Percentiles rank a stretch among this genome's conserved stretches.
These are phyloP conservation scores for Pezicula radicicola DNA, from an alignment of 2,329 filamentous ascomycete species.

Conservation along the genomic window DNA sequence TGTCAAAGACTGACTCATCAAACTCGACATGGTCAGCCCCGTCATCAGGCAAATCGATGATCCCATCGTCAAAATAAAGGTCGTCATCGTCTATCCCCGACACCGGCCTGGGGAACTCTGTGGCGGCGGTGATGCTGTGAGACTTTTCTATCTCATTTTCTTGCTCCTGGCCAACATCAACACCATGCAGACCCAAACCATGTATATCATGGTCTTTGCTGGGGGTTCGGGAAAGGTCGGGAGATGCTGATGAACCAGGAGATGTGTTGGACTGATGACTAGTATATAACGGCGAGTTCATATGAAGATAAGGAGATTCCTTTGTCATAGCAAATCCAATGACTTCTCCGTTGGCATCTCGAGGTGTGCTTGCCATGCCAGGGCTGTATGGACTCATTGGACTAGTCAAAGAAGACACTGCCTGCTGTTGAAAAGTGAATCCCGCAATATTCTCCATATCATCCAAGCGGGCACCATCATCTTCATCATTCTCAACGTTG, in stretches of 20 bases:
- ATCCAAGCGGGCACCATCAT: slow-evolving; percentile 1
- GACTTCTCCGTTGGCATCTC: slow-evolving; percentile 50
- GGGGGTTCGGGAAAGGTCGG: not conserved
- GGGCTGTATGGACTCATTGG: slow-evolving; percentile 48
- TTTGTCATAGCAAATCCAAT: slow-evolving; percentile 51
- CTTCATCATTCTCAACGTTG: slow-evolving; percentile 13
- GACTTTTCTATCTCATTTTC: not conserved
- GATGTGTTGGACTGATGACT: not conserved
- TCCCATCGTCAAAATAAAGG: slow-evolving; percentile 67
- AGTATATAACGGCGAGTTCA: not conserved
- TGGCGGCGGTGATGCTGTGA: slow-evolving; percentile 6
- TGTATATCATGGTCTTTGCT: slow-evolving; percentile 3
- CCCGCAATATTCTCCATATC: slow-evolving; percentile 16
- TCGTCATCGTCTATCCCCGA: slow-evolving; percentile 49
- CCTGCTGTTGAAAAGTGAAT: slow-evolving; percentile 29
- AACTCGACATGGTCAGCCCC: slow-evolving; percentile 52
- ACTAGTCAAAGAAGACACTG: slow-evolving; percentile 46
- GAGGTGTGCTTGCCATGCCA: slow-evolving; percentile 47
- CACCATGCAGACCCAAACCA: slow-evolving; percentile 18
- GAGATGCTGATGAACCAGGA: not conserved
- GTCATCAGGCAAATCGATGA: slow-evolving; percentile 43
- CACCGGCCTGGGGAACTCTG: slow-evolving; percentile 12
- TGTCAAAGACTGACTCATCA: slow-evolving; percentile 72
- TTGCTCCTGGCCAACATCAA: slow-evolving; percentile 5
- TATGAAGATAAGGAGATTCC: slow-evolving; percentile 20